Evolutionary conservation across 352 stramenopile species (phyloP), one percentile per base, ranked within the genome.

Genomic region (Globisporangium orthogonon): DNA sequence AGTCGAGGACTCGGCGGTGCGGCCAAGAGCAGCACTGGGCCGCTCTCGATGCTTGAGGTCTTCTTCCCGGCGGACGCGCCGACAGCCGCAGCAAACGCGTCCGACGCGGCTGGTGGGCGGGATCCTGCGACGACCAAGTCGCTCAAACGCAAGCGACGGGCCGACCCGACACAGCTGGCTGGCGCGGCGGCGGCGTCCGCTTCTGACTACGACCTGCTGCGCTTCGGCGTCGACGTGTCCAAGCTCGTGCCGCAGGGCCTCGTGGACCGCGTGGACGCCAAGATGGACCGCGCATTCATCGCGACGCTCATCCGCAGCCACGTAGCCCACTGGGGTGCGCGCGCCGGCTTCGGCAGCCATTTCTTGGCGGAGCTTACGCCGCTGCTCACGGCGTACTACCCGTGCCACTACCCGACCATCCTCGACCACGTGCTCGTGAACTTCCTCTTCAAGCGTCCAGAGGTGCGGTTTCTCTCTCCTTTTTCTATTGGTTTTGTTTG

Each of bases 181-280:
- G 15, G 39, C 39, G 1, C 30, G 28, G 18, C n/a, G 37, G 55
- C 10, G 17, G 33, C 37, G 23, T 23, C 23, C 23, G 23, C 23
- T 23, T 23, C 23, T 4, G 67, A 83, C 11, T 67, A 87, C 40
- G 78, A 89, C 57, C 55, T 86, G 57, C 59, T 87, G 33, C 54
- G 75, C 2, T 91, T 89, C 62, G 77, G 78, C n/a, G 78, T 93
- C 6, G 81, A 93, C 54, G 62, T 66, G 30, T 67, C 77, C 45
- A 91, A 90, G 55, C 70, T 95, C 17, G 79, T 95, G 11, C 86
- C 86, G 0, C 83, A 92, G 40, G 86, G 86, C 14, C 80, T 95
- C 30, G 84, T 91, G 2, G 83, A 95, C 49, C 78, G 78, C n/a
- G 79, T 95, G 29, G 86, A 95, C 54, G 61, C 64, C 1, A 69